phyloP scores from a whole-genome alignment of 2,329 filamentous ascomycete species.

The Proliferodiscus dingleyae region DNA sequence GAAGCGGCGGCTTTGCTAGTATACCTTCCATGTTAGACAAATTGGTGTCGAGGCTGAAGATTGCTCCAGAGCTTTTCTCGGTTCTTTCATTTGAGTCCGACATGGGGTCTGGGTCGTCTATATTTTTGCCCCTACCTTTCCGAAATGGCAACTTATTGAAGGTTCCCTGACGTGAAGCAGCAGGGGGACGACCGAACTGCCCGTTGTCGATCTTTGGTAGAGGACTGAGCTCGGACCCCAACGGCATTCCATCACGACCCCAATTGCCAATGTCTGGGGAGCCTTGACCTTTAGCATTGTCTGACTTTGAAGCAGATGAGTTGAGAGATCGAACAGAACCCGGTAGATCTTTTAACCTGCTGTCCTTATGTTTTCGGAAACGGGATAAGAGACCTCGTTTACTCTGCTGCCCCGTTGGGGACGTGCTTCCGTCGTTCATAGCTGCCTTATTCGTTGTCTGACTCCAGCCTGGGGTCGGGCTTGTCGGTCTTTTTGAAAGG shows the following conservation, averaged over 20 bases:
- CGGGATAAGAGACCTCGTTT: constrained; percentile 28
- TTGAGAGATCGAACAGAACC: constrained; percentile 50
- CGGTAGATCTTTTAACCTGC: constrained; percentile 46
- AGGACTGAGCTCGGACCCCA: constrained; percentile 25
- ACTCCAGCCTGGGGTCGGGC: constrained; percentile 71
- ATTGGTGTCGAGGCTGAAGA: constrained; percentile 82
- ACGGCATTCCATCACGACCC: constrained; percentile 28
- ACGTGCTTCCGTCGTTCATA: constrained; percentile 45
- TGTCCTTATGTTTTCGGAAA: constrained; percentile 42
- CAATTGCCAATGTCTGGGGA: constrained; percentile 27
- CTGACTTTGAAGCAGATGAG: constrained; percentile 20
- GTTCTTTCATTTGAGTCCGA: constrained; percentile 22
- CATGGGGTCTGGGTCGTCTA: constrained; percentile 53
- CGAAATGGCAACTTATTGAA: constrained; percentile 56
- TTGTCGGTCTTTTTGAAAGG: constrained; percentile 61
- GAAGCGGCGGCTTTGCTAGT: constrained; percentile 62
- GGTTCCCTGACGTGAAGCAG: constrained; percentile 23
- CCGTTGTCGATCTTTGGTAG: constrained; percentile 20
- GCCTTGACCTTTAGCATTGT: constrained; percentile 19
- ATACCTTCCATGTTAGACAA: constrained; percentile 90
- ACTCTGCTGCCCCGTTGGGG: constrained; percentile 30
- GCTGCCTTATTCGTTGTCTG: constrained; percentile 16
- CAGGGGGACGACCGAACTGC: constrained; percentile 11
- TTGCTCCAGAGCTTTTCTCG: constrained; percentile 37
- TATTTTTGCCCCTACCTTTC: constrained; percentile 47